These are phyloP conservation scores for Phaeodactylum tricornutum DNA, from an alignment of 108 stramenopile genomes.

Conservation along the genomic window DNA sequence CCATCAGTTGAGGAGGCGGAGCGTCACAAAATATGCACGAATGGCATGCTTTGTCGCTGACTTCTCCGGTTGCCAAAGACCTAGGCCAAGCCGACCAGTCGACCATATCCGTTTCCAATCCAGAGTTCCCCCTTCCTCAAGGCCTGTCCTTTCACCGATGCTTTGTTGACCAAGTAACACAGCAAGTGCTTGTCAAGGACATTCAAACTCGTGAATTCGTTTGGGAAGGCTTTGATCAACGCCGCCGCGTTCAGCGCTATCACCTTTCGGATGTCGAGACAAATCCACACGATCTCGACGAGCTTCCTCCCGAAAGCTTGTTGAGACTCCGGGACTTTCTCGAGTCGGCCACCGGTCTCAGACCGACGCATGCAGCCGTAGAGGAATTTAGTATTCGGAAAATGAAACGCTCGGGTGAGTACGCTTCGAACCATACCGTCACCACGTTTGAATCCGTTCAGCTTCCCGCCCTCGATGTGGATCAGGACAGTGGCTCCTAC, in stretches of 20 bases:
- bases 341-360: background rate
- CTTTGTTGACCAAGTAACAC: background rate
- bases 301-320: background rate
- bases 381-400: slow-evolving; percentile 24
- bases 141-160: background rate
- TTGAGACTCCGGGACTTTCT: background rate
- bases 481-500: slow-evolving; percentile 12
- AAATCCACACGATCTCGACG: background rate
- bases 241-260: slow-evolving; percentile 48
- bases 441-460: slow-evolving; percentile 35
- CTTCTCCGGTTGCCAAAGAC: too few relatives aligned
- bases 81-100: too few relatives aligned
- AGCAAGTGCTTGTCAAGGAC: background rate
- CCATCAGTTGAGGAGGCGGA: too few relatives aligned
- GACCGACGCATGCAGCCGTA: background rate
- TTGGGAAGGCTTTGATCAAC: slow-evolving; percentile 62
- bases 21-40: too few relatives aligned
- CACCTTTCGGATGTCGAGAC: slow-evolving; percentile 3
- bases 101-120: slow-evolving; percentile 11
- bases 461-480: background rate
- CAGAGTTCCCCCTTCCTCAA: background rate
- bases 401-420: slow-evolving; percentile 4
- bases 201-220: slow-evolving; percentile 7
- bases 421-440: slow-evolving; percentile 6
- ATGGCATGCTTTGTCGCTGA: too few relatives aligned